phyloP scores from a whole-genome alignment of 805 yeast species.

The Schizosaccharomyces cryophilus region DNA sequence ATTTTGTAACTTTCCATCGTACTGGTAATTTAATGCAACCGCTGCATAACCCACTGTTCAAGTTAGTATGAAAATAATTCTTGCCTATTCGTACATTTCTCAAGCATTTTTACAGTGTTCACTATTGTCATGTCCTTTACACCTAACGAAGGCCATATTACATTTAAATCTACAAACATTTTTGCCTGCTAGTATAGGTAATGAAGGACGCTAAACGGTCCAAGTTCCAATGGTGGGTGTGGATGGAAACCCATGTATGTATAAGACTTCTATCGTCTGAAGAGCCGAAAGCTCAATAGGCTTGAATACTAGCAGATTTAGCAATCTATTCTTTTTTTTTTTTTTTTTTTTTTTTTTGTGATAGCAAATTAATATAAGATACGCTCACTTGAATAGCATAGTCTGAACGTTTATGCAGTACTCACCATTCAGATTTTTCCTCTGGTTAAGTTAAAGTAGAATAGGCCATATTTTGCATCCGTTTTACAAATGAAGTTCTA shows the following conservation, averaged over 20 bases:
- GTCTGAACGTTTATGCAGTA: too few species aligned
- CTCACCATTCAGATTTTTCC: too few species aligned
- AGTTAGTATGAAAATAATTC: neutral
- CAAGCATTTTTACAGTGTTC: constrained; percentile 6
- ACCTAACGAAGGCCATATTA: constrained; percentile 14
- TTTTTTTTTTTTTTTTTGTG: too few species aligned
- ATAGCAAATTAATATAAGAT: too few species aligned
- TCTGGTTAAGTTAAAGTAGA: too few species aligned
- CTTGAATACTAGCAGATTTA: neutral
- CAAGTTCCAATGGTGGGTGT: too few species aligned
- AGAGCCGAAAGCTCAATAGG: neutral
- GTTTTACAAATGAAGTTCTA: too few species aligned
- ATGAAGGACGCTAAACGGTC: too few species aligned
- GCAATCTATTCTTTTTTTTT: too few species aligned
- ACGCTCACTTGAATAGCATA: too few species aligned
- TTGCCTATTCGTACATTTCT: constrained; percentile 8
- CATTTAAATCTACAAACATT: constrained; percentile 17
- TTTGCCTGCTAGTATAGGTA: neutral
- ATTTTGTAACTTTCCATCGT: constrained; percentile 9
- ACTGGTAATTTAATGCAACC: constrained; percentile 43
- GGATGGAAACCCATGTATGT: too few species aligned
- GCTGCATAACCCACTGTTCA: constrained; percentile 35
- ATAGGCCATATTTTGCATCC: too few species aligned
- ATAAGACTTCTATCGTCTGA: neutral
- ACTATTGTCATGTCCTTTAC: neutral